Evolutionary conservation across 2,329 filamentous ascomycete species (phyloP), one percentile per base, ranked within the genome.

Genomic region (Phialemonium atrogriseum): DNA sequence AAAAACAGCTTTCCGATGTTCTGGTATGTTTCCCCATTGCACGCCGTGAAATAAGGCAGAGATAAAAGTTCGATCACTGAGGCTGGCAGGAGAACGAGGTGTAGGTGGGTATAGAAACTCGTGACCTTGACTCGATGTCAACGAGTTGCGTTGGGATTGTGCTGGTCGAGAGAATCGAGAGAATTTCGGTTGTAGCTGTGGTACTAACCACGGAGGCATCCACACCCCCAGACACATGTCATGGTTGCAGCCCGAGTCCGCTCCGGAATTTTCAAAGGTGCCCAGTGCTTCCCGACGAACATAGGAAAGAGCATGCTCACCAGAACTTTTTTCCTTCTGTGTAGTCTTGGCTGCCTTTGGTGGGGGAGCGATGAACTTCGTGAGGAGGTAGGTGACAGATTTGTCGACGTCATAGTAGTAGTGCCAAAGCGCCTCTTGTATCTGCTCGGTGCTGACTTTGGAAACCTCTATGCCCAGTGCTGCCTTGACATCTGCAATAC

Each of bases 381-480:
- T 82, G 40, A 77, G 73, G 36, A 98, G 59, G 50, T 93, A 95
- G 35, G 73, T 68, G 22, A 93, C 80, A 1, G 85, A 77, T 57
- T 94, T 94, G 35, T 78, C 81, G 18, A 94, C 68, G 48, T 98
- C 88, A 53, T 88, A 96, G 55, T 89, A 96, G 57, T 95, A 95
- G 58, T 98, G 77, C 86, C 87, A 96, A 11, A 98, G 59, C 0
- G 88, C 74, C 39, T 96, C 89, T 53, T 94, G 77, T 40, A 95
- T 89, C 50, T 94, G 81, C 22, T 50, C 55, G 27, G 55, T 60
- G 21, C 67, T 71, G 45, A 80, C 67, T 39, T 73, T 76, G 41
- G 60, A 60, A 19, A 68, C 64, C 38, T 73, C 66, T 8, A 61
- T 55, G 6, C 77, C 80, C n/a, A 94, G 64, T 7, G 70, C 68